Evolutionary conservation across 345 rosid species (phyloP), one percentile per base, ranked within the genome.

Genomic region (Salix brachista): DNA sequence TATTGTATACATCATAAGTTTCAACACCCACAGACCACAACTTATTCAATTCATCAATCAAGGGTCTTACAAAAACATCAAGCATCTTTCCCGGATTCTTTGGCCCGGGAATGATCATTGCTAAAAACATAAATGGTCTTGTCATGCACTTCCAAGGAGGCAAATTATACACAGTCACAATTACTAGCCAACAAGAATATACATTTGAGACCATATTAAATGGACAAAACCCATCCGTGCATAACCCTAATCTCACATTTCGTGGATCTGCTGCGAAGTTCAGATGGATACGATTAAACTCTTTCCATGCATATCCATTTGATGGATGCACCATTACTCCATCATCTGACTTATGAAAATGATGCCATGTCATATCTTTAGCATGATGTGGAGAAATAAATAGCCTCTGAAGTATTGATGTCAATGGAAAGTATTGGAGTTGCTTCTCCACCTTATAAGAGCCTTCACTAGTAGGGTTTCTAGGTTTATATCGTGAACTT

Each of bases 71-170:
- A 1, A 37, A 37, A 37, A 37, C 10, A 37, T 5, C 41, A 37
- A 37, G 9, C 2, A 8, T 37, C 13, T 71, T 66, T 32, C 48
- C 44, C 5, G 4, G 32, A 18, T 39, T 5, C 2, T 37, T 61
- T 5, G 28, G 60, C 3, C 39, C 41, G 1, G 25, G 69, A 23
- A 74, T 74, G 4, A 74, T 16, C 6, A 64, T 37, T 0, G 69
- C 23, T 17, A 62, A 26, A 36, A 74, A 39, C 5, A 28, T 46
- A 16, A 30, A 39, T 23, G 34, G 56, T 62, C 44, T 17, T 4
- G 62, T 62, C 56, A 74, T 74, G 16, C 58, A 41, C 60, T 61
- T 11, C 69, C 41, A 74, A 28, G 67, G 75, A n/a, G 67, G 52
- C 39, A 58, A 39, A 37, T 72, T 58, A 13, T 56, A 60, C 3